phyloP scores from a whole-genome alignment of 306 rosid species.

The Cercis canadensis region DNA sequence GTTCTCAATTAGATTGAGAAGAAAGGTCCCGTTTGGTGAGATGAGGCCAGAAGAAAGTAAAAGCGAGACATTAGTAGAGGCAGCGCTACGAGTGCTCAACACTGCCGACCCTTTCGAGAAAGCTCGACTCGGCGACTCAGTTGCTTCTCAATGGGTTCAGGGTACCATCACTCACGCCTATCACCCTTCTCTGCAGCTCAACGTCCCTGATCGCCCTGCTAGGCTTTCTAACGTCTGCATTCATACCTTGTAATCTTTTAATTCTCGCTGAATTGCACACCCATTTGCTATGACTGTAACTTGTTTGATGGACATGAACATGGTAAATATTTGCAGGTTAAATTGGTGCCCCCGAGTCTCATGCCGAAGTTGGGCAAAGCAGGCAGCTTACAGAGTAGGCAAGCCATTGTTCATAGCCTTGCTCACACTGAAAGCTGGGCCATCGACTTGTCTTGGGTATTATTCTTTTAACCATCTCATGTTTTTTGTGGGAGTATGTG shows the following conservation, averaged over 20 bases:
- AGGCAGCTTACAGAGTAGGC: conserved; percentile 91
- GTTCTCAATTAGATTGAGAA: no score
- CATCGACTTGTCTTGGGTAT: conserved; percentile 89
- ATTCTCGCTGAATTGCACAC: neutral
- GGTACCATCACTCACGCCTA: conserved; percentile 61
- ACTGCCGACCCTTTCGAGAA: conserved; percentile 85
- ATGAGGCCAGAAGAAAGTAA: conserved; percentile 8
- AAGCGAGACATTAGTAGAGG: conserved; percentile 60
- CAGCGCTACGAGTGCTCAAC: conserved; percentile 80
- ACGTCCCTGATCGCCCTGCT: conserved; percentile 82
- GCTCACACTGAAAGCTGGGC: conserved; percentile 96
- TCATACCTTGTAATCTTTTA: neutral
- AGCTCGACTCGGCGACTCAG: conserved; percentile 70
- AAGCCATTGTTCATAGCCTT: conserved; percentile 85
- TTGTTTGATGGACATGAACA: conserved; percentile 39
- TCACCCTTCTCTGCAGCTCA: conserved; percentile 47
- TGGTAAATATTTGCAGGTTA: conserved; percentile 51
- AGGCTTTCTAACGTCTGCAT: conserved; percentile 61
- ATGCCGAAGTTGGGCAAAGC: conserved; percentile 97
- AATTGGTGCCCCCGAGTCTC: conserved; percentile 71
- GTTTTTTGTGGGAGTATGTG: neutral
- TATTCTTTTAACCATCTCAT: neutral
- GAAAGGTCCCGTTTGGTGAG: neutral
- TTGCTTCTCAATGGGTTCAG: conserved; percentile 74
- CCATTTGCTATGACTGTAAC: neutral